Evolutionary conservation across 371 early-diverging fungal genomes (phyloP), one percentile per base, ranked within the genome.

Genomic region (Saksenaea vasiformis): DNA sequence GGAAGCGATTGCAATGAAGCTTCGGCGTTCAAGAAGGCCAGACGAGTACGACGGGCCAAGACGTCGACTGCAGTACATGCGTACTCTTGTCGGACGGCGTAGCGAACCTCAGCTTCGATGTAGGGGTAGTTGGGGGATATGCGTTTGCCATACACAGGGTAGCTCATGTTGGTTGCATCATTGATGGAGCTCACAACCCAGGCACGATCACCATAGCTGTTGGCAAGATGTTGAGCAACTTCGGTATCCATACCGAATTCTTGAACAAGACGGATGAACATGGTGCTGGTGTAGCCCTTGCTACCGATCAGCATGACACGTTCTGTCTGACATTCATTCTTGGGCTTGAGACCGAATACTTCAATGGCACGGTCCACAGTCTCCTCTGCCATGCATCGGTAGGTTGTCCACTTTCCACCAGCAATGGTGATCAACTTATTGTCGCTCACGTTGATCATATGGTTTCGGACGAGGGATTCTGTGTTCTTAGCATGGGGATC

Each of bases 361-460:
- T 88, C 73, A 37, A 99, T 88, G 14, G 99, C 99, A 61, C 82
- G 72, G 73, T 98, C 96, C 36, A 99, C 89, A 0, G 99, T 94
- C 69, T 99, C 98, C 70, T 96, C 87, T 26, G 99, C 99, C 99
- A 99, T 99, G 61, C 91, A 90, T 66, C 99, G 91, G 80, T 96
- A 99, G 1, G 99, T 99, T 1, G 99, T 99, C 99, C 99, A 99
- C 76, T 99, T 99, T 59, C 99, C 99, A 65, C 99, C 99, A 17
- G 99, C 94, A 71, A 99, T 92, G 7, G 99, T 97, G 63, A 99
- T 74, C 57, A 99, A 74, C 8, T 94, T 94, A 58, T 88, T 85
- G 31, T 87, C 79, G 53, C 91, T 91, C 41, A 92, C 93, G 66
- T 94, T 83, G 67, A 99, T 91, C 90, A 98, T 91, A 71, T 99